A percentile compares a stretch with the other conserved stretches of the same genome.
phyloP scores from a whole-genome alignment of 1,284 basidiomycete species.

The Neonothopanus nambi region DNA sequence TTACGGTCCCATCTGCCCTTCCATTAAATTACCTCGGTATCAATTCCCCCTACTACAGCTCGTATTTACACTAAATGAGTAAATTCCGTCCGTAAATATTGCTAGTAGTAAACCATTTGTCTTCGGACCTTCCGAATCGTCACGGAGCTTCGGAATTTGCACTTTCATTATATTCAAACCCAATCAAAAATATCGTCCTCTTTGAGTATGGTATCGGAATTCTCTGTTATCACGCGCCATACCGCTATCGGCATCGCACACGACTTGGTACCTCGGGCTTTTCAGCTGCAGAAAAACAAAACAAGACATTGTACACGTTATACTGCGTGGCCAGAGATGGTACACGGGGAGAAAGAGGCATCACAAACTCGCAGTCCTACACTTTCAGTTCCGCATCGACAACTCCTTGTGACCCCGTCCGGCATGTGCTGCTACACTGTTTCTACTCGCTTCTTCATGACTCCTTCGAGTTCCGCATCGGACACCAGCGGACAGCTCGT shows the following conservation, averaged over 20 bases:
- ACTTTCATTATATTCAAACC: no score
- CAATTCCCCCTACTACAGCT: no score
- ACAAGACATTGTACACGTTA: constrained; percentile 22
- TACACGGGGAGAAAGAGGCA: constrained; percentile 57
- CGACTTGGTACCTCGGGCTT: no score
- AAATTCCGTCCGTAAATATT: constrained; percentile 38
- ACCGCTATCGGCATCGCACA: no score
- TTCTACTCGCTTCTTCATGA: constrained; percentile 49
- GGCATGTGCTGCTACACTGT: constrained; percentile 59
- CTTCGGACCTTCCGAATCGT: no score
- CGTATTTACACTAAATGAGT: background rate
- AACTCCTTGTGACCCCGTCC: constrained; percentile 42
- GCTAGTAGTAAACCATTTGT: no score
- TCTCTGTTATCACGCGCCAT: no score
- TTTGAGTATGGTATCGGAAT: no score
- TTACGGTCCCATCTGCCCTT: no score
- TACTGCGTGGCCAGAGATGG: constrained; percentile 65
- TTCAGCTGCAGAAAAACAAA: constrained; percentile 61
- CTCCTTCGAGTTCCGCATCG: constrained; percentile 42
- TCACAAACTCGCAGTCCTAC: constrained; percentile 56
- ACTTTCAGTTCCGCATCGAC: constrained; percentile 24
- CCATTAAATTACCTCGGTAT: no score
- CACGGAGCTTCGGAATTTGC: no score
- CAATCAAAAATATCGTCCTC: no score
- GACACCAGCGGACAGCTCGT: constrained; percentile 13